A percentile compares a stretch with the other conserved stretches of the same genome.
These are phyloP conservation scores for Auriscalpium vulgare DNA, from an alignment of 768 basidiomycete genomes.

Conservation along the genomic window DNA sequence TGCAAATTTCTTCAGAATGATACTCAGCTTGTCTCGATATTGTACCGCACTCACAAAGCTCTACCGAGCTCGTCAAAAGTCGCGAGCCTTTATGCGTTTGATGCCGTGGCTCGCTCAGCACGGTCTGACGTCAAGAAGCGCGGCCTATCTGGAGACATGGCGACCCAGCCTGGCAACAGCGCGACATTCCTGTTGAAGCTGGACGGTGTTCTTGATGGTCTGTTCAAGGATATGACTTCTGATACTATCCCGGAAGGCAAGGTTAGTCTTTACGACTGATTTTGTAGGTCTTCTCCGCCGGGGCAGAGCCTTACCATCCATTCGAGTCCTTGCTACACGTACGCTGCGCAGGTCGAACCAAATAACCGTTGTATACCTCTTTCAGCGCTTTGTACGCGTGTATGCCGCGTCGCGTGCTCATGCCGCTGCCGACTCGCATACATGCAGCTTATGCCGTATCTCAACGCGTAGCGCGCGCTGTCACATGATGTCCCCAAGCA, in stretches of 20 bases:
- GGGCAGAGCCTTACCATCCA: constrained; percentile 7
- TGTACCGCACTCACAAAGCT: constrained; percentile 85
- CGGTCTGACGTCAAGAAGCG: constrained; percentile 60
- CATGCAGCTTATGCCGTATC: constrained; percentile 10
- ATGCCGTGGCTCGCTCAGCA: constrained; percentile 85
- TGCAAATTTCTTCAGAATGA: constrained; percentile 47
- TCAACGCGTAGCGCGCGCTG: constrained; percentile 18
- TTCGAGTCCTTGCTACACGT: constrained; percentile 5
- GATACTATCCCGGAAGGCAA: constrained; percentile 64
- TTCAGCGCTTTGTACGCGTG: constrained; percentile 4
- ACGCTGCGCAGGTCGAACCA: constrained; percentile 6
- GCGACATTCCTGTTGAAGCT: constrained; percentile 85
- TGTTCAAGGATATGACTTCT: constrained; percentile 78
- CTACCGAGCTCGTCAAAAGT: constrained; percentile 64
- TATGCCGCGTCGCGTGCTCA: neutral
- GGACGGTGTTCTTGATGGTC: constrained; percentile 83
- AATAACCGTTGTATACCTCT: neutral
- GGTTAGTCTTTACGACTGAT: constrained; percentile 51
- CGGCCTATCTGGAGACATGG: constrained; percentile 45
- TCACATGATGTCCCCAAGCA: constrained; percentile 21
- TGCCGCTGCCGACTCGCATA: constrained; percentile 3
- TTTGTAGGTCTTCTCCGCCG: neutral
- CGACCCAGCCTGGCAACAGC: constrained; percentile 54
- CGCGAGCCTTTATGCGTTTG: constrained; percentile 87
- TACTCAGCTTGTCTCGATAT: constrained; percentile 77